Percentiles rank a stretch among this genome's conserved stretches.
phyloP scores from a whole-genome alignment of 257 asterid species.

The Marsdenia floribunda region DNA sequence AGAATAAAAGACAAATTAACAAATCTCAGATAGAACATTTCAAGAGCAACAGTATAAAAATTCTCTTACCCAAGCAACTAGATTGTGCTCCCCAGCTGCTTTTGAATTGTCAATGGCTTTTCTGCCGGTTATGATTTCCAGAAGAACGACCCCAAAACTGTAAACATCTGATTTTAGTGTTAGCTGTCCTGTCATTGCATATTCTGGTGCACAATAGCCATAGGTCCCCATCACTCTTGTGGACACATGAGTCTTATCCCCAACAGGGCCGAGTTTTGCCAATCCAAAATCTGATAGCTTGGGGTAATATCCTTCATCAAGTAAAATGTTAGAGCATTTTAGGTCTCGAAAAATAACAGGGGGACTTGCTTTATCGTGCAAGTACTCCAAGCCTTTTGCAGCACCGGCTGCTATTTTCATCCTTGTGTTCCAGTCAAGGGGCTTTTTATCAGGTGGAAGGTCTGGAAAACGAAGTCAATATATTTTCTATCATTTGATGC shows the following conservation, averaged over 20 bases:
- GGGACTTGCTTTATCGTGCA: constrained; percentile 70
- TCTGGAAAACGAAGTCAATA: constrained; percentile 33
- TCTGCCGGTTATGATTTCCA: constrained; percentile 72
- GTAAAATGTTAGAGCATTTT: constrained; percentile 60
- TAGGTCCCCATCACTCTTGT: constrained; percentile 75
- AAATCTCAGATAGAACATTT: background rate
- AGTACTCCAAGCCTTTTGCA: constrained; percentile 69
- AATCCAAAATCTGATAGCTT: constrained; percentile 76
- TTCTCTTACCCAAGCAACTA: constrained; percentile 68
- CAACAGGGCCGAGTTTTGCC: constrained; percentile 70
- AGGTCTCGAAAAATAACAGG: constrained; percentile 70
- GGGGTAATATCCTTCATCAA: constrained; percentile 50
- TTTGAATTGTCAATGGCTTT: constrained; percentile 59
- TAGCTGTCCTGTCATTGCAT: constrained; percentile 70
- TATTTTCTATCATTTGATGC: constrained; percentile 7
- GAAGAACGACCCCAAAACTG: constrained; percentile 73
- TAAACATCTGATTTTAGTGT: constrained; percentile 66
- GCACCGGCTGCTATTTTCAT: constrained; percentile 81
- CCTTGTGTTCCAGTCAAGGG: constrained; percentile 72
- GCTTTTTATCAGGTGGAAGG: constrained; percentile 52
- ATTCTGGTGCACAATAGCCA: constrained; percentile 86
- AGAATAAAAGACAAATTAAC: background rate
- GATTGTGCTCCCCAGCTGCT: constrained; percentile 61
- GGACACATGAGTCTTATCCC: constrained; percentile 61
- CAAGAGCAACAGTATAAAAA: background rate